A percentile compares a stretch with the other conserved stretches of the same genome.
These are phyloP conservation scores for Diutina pseudorugosa DNA, from an alignment of 1,139 yeast genomes.

Conservation along the genomic window DNA sequence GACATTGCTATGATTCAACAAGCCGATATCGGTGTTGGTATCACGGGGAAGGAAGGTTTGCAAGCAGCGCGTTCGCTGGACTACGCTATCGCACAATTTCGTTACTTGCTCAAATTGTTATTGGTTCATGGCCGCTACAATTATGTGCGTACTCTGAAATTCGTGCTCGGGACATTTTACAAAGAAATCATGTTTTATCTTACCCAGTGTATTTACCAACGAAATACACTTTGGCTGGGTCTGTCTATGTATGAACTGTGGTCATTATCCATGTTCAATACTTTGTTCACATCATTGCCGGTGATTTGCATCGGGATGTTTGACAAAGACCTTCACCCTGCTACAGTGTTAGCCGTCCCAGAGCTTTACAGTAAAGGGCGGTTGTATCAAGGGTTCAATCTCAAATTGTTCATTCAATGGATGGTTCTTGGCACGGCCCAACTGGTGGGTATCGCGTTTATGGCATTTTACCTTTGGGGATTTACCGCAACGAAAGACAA, in stretches of 20 bases:
- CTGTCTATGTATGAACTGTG: constrained; percentile 89
- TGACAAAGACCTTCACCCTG: constrained; percentile 80
- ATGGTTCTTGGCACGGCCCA: constrained; percentile 65
- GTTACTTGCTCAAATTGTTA: constrained; percentile 67
- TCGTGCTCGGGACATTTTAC: constrained; percentile 88
- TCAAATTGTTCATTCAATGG: constrained; percentile 65
- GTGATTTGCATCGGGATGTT: constrained; percentile 92
- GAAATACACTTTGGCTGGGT: constrained; percentile 84
- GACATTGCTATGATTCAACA: constrained; percentile 98
- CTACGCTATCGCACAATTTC: constrained; percentile 89
- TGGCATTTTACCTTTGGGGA: constrained; percentile 60
- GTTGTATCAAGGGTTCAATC: constrained; percentile 60
- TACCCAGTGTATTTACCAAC: constrained; percentile 79
- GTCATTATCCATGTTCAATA: constrained; percentile 95
- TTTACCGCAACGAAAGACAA: constrained; percentile 53
- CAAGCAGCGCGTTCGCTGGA: constrained; percentile 96
- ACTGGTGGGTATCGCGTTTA: constrained; percentile 59
- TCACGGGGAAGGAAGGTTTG: constrained; percentile 91
- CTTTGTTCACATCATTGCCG: constrained; percentile 85
- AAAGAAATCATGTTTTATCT: constrained; percentile 84
- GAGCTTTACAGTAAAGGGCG: constrained; percentile 78
- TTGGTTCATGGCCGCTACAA: constrained; percentile 95
- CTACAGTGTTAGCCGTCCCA: constrained; percentile 84
- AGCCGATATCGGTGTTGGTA: constrained; percentile 96
- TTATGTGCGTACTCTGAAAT: constrained; percentile 82